These are phyloP conservation scores for Mortierella polycephala DNA, from an alignment of 371 early-diverging fungal species.

Conservation along the genomic window DNA sequence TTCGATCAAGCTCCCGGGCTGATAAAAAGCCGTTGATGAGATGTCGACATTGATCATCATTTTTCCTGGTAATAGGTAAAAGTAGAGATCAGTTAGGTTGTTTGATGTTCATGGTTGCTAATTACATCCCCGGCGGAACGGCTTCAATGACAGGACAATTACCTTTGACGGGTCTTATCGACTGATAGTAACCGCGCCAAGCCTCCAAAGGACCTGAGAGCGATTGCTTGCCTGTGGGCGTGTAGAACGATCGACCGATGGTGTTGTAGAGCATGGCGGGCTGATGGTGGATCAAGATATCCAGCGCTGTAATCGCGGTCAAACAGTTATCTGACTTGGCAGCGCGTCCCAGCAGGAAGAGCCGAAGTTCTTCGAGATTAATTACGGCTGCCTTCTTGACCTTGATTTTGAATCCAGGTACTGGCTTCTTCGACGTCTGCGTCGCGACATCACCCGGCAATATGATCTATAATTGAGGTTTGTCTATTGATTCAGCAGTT, in stretches of 20 bases:
- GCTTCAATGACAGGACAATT: not conserved
- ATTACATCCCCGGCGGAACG: too few relatives aligned
- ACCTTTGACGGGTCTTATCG: conserved; percentile 67
- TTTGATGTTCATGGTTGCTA: too few relatives aligned
- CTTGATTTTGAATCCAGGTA: conserved; percentile 38
- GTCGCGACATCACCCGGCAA: too few relatives aligned
- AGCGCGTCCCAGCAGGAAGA: conserved; percentile 60
- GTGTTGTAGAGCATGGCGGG: conserved; percentile 69
- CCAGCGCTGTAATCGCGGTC: conserved; percentile 73
- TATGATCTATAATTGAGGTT: too few relatives aligned
- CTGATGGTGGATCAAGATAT: conserved; percentile 75
- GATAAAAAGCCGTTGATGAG: conserved; percentile 78
- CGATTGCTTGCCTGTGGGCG: conserved; percentile 60
- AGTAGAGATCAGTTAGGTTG: not conserved
- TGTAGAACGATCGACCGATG: conserved; percentile 83
- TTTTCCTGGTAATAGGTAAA: conserved; percentile 38
- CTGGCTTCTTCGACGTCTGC: conserved; percentile 14
- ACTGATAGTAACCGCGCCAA: conserved; percentile 84
- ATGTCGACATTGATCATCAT: conserved; percentile 82
- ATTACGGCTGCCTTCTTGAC: conserved; percentile 56
- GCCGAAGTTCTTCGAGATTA: conserved; percentile 54
- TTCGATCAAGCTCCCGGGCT: conserved; percentile 63
- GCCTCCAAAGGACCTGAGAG: conserved; percentile 76
- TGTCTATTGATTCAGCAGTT: not conserved
- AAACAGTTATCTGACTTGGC: conserved; percentile 54